Conservation (phyloP, 257 asterid genomes). For the Rauvolfia tetraphylla region DNA sequence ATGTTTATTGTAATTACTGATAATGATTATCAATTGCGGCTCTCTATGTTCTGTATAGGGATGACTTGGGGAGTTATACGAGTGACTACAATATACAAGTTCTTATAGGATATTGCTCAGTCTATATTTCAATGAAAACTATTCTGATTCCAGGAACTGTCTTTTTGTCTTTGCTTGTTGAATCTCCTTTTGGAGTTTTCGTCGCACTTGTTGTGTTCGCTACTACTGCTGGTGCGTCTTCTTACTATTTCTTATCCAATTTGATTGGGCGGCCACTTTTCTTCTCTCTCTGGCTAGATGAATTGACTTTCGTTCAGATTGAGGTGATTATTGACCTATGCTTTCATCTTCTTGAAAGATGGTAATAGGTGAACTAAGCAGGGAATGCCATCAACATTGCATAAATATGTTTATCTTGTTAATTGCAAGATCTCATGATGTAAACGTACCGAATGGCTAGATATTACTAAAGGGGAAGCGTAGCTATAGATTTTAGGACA, state of each 20-base stretch:
- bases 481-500: background rate
- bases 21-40: conserved; percentile 6
- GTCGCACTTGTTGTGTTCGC: conserved; percentile 85
- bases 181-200: conserved; percentile 80
- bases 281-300: conserved; percentile 94
- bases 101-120: conserved; percentile 81
- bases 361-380: background rate
- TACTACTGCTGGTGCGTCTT: conserved; percentile 95
- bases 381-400: background rate
- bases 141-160: conserved; percentile 97
- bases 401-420: background rate
- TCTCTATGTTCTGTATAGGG: conserved; percentile 38
- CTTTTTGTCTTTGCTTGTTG: conserved; percentile 93
- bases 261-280: conserved; percentile 87
- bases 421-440: background rate
- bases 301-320: conserved; percentile 68
- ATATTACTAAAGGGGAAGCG: background rate
- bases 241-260: conserved; percentile 84
- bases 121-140: conserved; percentile 96
- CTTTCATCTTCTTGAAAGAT: background rate
- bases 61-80: conserved; percentile 84
- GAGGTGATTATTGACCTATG: conserved; percentile 48
- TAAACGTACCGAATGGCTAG: background rate
- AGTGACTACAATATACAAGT: conserved; percentile 90
- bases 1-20: background rate